Percentiles rank a stretch among this genome's conserved stretches.
phyloP scores from a whole-genome alignment of 768 basidiomycete genomes.

The Exsudoporus frostii region DNA sequence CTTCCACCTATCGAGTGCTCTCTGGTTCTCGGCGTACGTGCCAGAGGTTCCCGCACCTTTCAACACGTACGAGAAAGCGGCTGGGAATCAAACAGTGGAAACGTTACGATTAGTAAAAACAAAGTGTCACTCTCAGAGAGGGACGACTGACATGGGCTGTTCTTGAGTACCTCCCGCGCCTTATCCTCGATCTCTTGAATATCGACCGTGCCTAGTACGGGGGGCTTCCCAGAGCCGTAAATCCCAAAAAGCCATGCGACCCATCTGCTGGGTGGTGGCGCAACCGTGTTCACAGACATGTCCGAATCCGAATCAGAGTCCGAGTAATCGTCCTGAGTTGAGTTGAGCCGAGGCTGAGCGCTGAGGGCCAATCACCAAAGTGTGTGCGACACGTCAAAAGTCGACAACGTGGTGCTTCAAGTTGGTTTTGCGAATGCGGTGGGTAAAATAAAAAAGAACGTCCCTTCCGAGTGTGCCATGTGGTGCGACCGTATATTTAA shows the following conservation, averaged over 20 bases:
- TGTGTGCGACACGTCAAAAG: not conserved
- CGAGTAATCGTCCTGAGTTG: not conserved
- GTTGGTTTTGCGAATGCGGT: not conserved
- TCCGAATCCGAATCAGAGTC: not conserved
- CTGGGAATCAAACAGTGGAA: slow-evolving; percentile 30
- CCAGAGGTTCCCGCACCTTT: slow-evolving; percentile 66
- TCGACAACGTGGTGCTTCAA: not conserved
- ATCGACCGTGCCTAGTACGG: slow-evolving; percentile 52
- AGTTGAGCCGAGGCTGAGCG: not conserved
- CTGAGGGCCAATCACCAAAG: not conserved
- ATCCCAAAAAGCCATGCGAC: slow-evolving; percentile 19
- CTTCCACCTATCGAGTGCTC: slow-evolving; percentile 52
- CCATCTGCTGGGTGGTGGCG: slow-evolving; percentile 24
- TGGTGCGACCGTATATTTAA: slow-evolving; percentile 4
- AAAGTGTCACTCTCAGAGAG: not conserved
- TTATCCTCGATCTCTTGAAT: slow-evolving; percentile 62
- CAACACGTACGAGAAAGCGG: slow-evolving; percentile 63
- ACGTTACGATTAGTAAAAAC: no score
- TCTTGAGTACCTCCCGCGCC: slow-evolving; percentile 58
- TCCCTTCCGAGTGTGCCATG: not conserved
- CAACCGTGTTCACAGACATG: slow-evolving; percentile 20
- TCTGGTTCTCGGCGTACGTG: slow-evolving; percentile 63
- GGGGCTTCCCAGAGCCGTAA: slow-evolving; percentile 21
- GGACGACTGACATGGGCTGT: slow-evolving; percentile 43
- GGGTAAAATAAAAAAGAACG: not conserved